Evolutionary conservation across 331 rosid species (phyloP).

Genomic region (Erythrophleum ivorense): DNA sequence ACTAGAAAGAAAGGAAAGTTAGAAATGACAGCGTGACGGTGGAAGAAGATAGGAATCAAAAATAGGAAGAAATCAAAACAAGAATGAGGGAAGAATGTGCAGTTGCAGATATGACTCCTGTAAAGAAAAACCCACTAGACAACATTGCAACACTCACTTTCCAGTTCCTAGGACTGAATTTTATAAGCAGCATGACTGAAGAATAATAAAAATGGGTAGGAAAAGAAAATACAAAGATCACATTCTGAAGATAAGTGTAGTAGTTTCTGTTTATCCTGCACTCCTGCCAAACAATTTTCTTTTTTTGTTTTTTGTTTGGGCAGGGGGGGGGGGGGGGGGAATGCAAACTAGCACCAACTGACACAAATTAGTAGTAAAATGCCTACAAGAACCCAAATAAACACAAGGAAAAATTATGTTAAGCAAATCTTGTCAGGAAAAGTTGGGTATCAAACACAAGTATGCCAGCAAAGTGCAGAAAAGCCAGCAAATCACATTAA

Average conservation of each 20-base stretch:
- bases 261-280: not conserved
- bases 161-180: not conserved
- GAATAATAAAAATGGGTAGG: not conserved
- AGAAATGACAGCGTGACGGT: not conserved
- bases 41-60: not conserved
- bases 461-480: slow-evolving; percentile 10
- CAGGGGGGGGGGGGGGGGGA: not conserved
- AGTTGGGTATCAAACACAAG: slow-evolving; percentile 15
- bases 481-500: slow-evolving; percentile 24
- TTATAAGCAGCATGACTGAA: not conserved
- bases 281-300: not conserved
- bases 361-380: not conserved
- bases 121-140: not conserved
- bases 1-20: not conserved
- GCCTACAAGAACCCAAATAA: not conserved
- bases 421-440: not conserved
- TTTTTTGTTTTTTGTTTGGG: no score
- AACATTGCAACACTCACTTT: not conserved
- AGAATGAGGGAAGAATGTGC: not conserved
- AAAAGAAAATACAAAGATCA: not conserved
- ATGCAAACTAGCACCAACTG: not conserved
- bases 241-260: not conserved
- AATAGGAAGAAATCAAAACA: not conserved
- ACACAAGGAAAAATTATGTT: no score
- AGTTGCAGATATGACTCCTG: not conserved